Evolutionary conservation across 106 monocot species (phyloP).

Genomic region (Dendrobium nobile): DNA sequence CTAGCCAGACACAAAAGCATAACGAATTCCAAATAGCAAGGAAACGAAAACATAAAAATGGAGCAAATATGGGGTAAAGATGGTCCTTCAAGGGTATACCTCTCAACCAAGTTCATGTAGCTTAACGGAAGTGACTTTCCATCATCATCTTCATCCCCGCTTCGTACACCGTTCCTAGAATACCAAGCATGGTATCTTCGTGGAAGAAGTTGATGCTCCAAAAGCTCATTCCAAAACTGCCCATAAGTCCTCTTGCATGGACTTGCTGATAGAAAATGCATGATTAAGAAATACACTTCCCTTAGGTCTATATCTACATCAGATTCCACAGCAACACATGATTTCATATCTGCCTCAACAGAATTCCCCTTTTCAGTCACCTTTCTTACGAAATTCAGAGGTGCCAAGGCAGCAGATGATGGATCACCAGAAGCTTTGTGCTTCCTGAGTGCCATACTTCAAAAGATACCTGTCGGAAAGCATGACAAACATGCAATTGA

Average conservation of each 20-base stretch:
- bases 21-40: not conserved
- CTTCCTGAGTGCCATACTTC: constrained; percentile 55
- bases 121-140: constrained; percentile 78
- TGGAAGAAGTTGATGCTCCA: constrained; percentile 87
- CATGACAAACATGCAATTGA: not conserved
- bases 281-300: constrained; percentile 95
- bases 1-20: not conserved
- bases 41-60: not conserved
- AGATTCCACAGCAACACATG: constrained; percentile 29
- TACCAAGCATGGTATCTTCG: constrained; percentile 99
- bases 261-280: constrained; percentile 90
- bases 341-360: constrained; percentile 29
- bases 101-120: constrained; percentile 62
- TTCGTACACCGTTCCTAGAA: constrained; percentile 57
- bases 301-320: constrained; percentile 82
- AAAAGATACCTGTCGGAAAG: constrained; percentile 13
- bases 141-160: constrained; percentile 84
- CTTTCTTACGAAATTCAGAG: constrained; percentile 54
- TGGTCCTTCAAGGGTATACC: constrained; percentile 31
- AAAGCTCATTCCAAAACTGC: constrained; percentile 85
- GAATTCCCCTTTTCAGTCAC: constrained; percentile 34
- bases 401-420: constrained; percentile 35
- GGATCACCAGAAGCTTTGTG: constrained; percentile 31
- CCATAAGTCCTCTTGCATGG: constrained; percentile 72
- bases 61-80: not conserved